A percentile compares a stretch with the other conserved stretches of the same genome.
These are phyloP conservation scores for Candida alai DNA, from an alignment of 805 yeast genomes.

Conservation along the genomic window DNA sequence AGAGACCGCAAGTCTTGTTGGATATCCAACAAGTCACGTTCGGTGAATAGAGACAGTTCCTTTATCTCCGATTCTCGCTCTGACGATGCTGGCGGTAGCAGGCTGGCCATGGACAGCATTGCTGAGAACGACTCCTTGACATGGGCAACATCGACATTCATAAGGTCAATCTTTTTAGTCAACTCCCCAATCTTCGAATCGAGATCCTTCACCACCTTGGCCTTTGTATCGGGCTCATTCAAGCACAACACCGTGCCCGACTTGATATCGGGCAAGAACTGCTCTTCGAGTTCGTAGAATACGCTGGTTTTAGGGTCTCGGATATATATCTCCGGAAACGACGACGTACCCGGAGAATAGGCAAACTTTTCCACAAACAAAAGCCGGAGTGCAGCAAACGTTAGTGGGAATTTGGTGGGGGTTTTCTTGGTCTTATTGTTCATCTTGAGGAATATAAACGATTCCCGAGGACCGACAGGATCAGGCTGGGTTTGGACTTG, in stretches of 20 bases:
- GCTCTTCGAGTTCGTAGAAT: conserved; percentile 79
- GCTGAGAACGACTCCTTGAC: conserved; percentile 18
- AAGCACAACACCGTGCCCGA: conserved; percentile 60
- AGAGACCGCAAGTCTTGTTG: conserved; percentile 57
- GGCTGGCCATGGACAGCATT: conserved; percentile 18
- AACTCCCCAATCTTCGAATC: conserved; percentile 17
- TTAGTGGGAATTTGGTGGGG: conserved; percentile 39
- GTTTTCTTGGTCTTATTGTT: conserved; percentile 56
- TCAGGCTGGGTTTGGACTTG: background rate
- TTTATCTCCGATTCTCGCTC: background rate
- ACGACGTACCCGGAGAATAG: conserved; percentile 65
- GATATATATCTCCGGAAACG: conserved; percentile 77
- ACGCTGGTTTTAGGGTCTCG: conserved; percentile 57
- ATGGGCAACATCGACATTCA: conserved; percentile 13
- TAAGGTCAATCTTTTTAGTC: conserved; percentile 16
- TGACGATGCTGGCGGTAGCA: conserved; percentile 1
- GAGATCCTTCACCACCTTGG: conserved; percentile 15
- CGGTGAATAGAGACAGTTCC: too few species aligned
- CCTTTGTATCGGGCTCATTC: conserved; percentile 40
- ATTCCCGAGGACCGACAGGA: too few species aligned
- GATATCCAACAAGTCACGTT: conserved; percentile 30
- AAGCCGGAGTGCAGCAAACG: conserved; percentile 55
- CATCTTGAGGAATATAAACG: conserved; percentile 45
- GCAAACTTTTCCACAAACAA: conserved; percentile 86
- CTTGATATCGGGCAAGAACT: conserved; percentile 51